These are phyloP conservation scores for Westerdykella sp. DNA, from an alignment of 2,329 filamentous ascomycete species.

Conservation along the genomic window DNA sequence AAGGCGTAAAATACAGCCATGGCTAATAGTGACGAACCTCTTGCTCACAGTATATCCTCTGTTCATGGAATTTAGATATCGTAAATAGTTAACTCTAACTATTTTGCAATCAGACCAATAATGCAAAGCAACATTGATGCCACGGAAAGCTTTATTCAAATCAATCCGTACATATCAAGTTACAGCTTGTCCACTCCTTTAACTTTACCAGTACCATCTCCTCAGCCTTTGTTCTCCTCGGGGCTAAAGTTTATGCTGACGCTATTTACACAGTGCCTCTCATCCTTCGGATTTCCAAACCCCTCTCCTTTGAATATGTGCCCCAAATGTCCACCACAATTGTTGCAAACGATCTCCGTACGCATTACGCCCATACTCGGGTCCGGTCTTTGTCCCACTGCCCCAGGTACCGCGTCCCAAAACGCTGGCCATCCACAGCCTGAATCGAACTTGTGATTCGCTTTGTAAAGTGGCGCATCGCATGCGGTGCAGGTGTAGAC, in stretches of 20 bases:
- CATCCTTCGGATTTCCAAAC: conserved; percentile 78
- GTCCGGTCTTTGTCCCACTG: conserved; percentile 78
- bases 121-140: too few species aligned
- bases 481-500: conserved; percentile 87
- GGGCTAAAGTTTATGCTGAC: conserved; percentile 78
- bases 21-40: too few species aligned
- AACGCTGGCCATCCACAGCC: conserved; percentile 98
- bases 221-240: conserved; percentile 49
- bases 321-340: conserved; percentile 87
- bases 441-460: conserved; percentile 89
- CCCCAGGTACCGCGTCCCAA: conserved; percentile 89
- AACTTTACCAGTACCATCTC: not conserved
- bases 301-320: conserved; percentile 91
- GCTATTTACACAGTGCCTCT: conserved; percentile 96
- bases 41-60: too few species aligned
- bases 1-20: too few species aligned
- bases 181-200: conserved; percentile 2
- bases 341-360: conserved; percentile 89
- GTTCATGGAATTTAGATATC: too few species aligned
- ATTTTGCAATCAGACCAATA: too few species aligned
- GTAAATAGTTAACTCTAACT: too few species aligned
- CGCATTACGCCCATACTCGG: conserved; percentile 70
- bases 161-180: not conserved
- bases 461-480: conserved; percentile 81
- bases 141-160: too few species aligned